phyloP scores from a whole-genome alignment of 352 stramenopile species.

The Albugo candida region DNA sequence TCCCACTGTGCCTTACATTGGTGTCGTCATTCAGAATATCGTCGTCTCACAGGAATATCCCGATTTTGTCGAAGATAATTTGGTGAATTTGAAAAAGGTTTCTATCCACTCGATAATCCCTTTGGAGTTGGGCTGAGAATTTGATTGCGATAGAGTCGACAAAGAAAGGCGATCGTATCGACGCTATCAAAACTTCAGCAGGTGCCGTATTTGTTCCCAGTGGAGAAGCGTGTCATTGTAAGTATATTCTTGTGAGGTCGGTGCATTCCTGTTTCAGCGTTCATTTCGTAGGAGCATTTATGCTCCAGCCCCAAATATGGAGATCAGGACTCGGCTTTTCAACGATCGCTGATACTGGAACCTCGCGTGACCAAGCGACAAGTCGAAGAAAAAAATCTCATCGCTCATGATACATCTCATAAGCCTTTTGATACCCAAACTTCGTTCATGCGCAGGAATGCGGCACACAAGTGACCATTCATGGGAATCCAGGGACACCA shows the following conservation, averaged over 20 bases:
- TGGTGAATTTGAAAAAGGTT: conserved; percentile 81
- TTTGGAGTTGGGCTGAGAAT: background rate
- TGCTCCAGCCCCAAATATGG: conserved; percentile 39
- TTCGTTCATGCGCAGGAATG: too few species aligned
- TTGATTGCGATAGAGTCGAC: background rate
- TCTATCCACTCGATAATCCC: background rate
- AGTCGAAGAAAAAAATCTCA: too few species aligned
- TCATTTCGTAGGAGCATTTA: conserved; percentile 35
- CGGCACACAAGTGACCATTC: too few species aligned
- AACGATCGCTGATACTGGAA: conserved; percentile 61
- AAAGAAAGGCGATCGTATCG: conserved; percentile 23
- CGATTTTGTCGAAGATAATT: conserved; percentile 42
- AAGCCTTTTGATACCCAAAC: too few species aligned
- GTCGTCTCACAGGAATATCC: conserved; percentile 69
- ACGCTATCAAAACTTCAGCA: conserved; percentile 25
- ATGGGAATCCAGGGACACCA: too few species aligned
- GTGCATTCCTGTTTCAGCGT: background rate
- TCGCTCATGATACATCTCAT: too few species aligned
- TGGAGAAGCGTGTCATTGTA: conserved; percentile 68
- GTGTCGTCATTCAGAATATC: conserved; percentile 72
- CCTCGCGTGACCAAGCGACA: conserved; percentile 13
- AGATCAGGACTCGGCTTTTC: conserved; percentile 57
- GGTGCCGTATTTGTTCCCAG: conserved; percentile 56
- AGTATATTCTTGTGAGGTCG: background rate
- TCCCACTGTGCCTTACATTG: conserved; percentile 65